phyloP scores from a whole-genome alignment of 2,329 filamentous ascomycete species.

The Fusarium nodosum region DNA sequence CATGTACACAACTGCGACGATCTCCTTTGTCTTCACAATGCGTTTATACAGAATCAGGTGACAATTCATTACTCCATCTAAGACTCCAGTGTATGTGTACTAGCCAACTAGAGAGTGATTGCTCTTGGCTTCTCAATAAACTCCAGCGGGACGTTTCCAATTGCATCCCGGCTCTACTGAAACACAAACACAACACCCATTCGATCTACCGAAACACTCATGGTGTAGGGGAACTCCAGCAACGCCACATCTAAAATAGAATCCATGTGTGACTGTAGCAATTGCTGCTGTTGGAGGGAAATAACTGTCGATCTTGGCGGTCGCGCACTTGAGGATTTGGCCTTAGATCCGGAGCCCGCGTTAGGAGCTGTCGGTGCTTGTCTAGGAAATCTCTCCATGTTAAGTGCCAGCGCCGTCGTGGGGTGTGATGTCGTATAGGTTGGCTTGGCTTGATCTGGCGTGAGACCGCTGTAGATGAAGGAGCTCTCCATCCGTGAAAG shows the following conservation, averaged over 20 bases:
- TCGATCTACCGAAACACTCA: slow-evolving; percentile 91
- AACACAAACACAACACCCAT: slow-evolving; percentile 92
- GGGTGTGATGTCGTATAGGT: slow-evolving; percentile 76
- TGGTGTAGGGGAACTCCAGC: slow-evolving; percentile 89
- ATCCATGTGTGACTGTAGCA: slow-evolving; percentile 89
- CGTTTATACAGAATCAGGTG: neutral
- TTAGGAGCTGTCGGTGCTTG: slow-evolving; percentile 52
- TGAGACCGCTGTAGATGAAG: slow-evolving; percentile 82
- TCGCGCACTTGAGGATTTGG: slow-evolving; percentile 54
- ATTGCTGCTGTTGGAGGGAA: slow-evolving; percentile 85
- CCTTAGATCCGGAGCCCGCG: slow-evolving; percentile 51
- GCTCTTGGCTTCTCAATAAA: slow-evolving; percentile 22
- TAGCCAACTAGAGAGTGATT: slow-evolving; percentile 27
- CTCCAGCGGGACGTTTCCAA: slow-evolving; percentile 11
- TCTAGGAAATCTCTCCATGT: slow-evolving; percentile 72
- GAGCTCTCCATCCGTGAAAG: slow-evolving; percentile 82
- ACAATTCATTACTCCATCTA: slow-evolving; percentile 24
- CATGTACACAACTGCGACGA: neutral
- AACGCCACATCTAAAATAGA: slow-evolving; percentile 89
- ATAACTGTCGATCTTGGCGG: slow-evolving; percentile 86
- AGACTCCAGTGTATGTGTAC: slow-evolving; percentile 2
- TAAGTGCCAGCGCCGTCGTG: slow-evolving; percentile 72
- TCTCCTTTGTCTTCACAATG: too few species aligned
- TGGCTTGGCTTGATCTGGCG: slow-evolving; percentile 77
- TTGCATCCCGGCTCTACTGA: slow-evolving; percentile 55